A percentile compares a stretch with the other conserved stretches of the same genome.
Conservation (phyloP, 2,329 filamentous ascomycete genomes). For the Botrytis aclada region DNA sequence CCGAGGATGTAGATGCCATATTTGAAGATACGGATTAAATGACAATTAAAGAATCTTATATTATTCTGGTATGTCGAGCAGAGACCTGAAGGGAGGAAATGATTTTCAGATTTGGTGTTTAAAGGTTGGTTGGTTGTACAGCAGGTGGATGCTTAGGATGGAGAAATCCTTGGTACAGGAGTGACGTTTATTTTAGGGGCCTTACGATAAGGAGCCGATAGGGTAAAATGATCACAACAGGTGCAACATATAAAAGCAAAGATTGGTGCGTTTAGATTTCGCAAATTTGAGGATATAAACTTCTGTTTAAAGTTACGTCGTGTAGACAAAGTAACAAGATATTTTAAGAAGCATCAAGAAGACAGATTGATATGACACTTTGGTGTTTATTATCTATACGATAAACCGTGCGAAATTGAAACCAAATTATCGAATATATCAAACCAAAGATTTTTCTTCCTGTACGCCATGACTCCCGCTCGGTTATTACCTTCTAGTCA, state of each 20-base stretch:
- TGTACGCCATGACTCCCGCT: conserved; percentile 7
- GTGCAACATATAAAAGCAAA: not conserved
- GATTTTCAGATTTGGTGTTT: not conserved
- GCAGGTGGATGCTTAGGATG: not conserved
- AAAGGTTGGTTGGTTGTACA: conserved; percentile 14
- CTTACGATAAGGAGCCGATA: conserved; percentile 15
- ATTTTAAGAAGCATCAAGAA: not conserved
- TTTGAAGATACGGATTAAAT: conserved; percentile 3
- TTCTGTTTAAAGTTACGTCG: not conserved
- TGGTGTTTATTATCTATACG: not conserved
- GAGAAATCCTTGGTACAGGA: not conserved
- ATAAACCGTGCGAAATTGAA: conserved; percentile 9
- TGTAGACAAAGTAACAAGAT: not conserved
- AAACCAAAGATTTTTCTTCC: not conserved
- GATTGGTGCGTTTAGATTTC: not conserved
- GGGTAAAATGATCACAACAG: not conserved
- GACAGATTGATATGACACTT: not conserved
- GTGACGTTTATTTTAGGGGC: conserved; percentile 13
- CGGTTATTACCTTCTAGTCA: not conserved
- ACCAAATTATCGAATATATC: conserved; percentile 8
- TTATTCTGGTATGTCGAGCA: not conserved
- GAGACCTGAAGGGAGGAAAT: not conserved
- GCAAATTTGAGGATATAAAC: not conserved
- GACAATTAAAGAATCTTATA: not conserved
- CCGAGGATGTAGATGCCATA: conserved; percentile 36